phyloP scores from a whole-genome alignment of 2,329 filamentous ascomycete species.

The Apiospora pterosperma region DNA sequence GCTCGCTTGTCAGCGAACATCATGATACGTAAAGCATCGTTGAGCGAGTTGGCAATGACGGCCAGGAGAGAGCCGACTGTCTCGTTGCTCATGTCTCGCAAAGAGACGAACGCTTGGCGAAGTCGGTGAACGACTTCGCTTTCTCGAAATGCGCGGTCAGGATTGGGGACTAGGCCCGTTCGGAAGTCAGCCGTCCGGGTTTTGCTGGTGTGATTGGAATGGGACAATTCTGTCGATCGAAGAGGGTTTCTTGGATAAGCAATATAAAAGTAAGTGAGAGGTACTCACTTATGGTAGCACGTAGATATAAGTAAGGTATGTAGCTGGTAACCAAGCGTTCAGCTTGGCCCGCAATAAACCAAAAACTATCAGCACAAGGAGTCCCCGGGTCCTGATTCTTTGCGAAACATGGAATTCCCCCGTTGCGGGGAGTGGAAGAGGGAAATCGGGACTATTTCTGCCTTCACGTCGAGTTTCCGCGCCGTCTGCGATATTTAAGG shows the following conservation, averaged over 20 bases:
- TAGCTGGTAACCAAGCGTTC: neutral
- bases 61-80: slow-evolving; percentile 58
- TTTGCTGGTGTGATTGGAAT: too few species aligned
- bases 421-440: neutral
- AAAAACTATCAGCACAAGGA: neutral
- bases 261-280: too few species aligned
- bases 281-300: neutral
- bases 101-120: neutral
- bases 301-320: too few species aligned
- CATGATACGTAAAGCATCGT: slow-evolving; percentile 51
- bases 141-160: neutral
- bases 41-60: slow-evolving; percentile 51
- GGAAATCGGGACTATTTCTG: neutral
- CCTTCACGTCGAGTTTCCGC: neutral
- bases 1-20: slow-evolving; percentile 55
- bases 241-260: too few species aligned
- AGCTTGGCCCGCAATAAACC: neutral
- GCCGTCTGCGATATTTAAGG: neutral
- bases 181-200: too few species aligned
- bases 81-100: slow-evolving; percentile 37
- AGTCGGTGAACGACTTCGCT: neutral
- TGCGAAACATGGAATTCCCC: neutral
- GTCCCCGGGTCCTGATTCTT: neutral
- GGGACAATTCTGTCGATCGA: too few species aligned
- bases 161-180: too few species aligned